Evolutionary conservation across 805 yeast genomes (phyloP).

Genomic region (Candida nonsorbophila): DNA sequence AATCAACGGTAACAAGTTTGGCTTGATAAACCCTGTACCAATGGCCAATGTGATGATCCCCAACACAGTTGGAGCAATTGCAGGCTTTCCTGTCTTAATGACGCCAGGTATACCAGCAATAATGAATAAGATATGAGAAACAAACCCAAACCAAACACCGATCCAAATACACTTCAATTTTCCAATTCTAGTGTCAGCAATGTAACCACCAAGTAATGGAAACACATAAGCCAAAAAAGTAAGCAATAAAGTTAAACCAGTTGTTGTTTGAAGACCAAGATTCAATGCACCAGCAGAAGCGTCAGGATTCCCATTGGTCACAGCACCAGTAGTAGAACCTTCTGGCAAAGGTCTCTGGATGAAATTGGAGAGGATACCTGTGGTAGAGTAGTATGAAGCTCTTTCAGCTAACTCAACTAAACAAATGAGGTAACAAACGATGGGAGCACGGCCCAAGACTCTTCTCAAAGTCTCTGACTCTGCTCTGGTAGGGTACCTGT

Average conservation of each 20-base stretch:
- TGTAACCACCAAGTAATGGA: conserved; percentile 49
- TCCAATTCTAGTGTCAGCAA: conserved; percentile 46
- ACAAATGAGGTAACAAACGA: conserved; percentile 46
- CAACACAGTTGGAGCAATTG: conserved; percentile 36
- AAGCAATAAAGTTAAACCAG: conserved; percentile 43
- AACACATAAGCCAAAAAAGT: conserved; percentile 46
- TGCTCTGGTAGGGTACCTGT: conserved; percentile 24
- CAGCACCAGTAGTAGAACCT: conserved; percentile 44
- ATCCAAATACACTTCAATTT: conserved; percentile 45
- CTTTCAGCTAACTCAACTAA: conserved; percentile 50
- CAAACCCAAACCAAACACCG: conserved; percentile 42
- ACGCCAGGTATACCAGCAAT: conserved; percentile 44
- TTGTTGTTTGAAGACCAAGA: conserved; percentile 40
- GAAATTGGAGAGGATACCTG: conserved; percentile 42
- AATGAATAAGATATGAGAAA: conserved; percentile 44
- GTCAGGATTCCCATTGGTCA: conserved; percentile 17
- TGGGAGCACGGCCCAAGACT: conserved; percentile 44
- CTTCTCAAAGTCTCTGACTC: conserved; percentile 24
- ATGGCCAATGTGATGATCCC: conserved; percentile 34
- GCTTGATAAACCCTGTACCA: conserved; percentile 53
- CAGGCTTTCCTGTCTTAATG: conserved; percentile 28
- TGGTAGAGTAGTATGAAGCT: conserved; percentile 48
- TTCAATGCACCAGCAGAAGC: conserved; percentile 48
- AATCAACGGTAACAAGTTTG: conserved; percentile 45
- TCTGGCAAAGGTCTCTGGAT: conserved; percentile 48